A percentile compares a stretch with the other conserved stretches of the same genome.
phyloP scores from a whole-genome alignment of 305 asterid species.

The Ilex paraguariensis region DNA sequence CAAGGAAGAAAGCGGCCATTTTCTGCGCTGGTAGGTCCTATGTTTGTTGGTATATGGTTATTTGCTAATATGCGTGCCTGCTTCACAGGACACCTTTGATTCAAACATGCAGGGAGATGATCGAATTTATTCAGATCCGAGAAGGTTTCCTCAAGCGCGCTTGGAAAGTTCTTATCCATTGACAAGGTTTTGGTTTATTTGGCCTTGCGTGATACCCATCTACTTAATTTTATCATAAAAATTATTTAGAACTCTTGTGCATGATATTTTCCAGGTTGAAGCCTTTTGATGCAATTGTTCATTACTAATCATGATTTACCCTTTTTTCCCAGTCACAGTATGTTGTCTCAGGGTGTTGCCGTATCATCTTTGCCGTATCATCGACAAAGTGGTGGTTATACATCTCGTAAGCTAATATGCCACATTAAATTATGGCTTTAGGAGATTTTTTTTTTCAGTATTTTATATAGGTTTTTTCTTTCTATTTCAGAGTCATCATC shows the following conservation, averaged over 20 bases:
- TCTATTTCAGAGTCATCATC: slow-evolving; percentile 10
- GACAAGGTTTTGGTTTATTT: slow-evolving; percentile 39
- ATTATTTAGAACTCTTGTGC: neutral
- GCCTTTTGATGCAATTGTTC: neutral
- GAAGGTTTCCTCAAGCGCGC: slow-evolving; percentile 31
- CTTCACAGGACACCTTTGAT: neutral
- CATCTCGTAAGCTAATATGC: slow-evolving; percentile 29
- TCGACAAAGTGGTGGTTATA: slow-evolving; percentile 23
- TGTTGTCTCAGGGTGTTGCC: slow-evolving; percentile 23
- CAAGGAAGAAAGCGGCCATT: slow-evolving; percentile 48
- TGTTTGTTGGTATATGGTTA: neutral
- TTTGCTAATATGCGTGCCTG: neutral
- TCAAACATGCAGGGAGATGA: slow-evolving; percentile 35
- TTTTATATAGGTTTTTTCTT: neutral
- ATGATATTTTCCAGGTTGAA: too few relatives aligned
- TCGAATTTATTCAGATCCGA: slow-evolving; percentile 31
- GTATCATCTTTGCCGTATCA: slow-evolving; percentile 25
- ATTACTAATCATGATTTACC: neutral
- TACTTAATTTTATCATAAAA: too few relatives aligned
- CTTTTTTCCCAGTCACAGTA: slow-evolving; percentile 24
- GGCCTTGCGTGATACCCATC: neutral
- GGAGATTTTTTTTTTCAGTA: neutral
- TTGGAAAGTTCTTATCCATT: slow-evolving; percentile 32
- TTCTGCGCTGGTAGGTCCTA: slow-evolving; percentile 37
- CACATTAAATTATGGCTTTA: slow-evolving; percentile 3